Evolutionary conservation across 148 eudicot species (phyloP), one percentile per base, ranked within the genome.

Genomic region (Chenopodium quinoa): DNA sequence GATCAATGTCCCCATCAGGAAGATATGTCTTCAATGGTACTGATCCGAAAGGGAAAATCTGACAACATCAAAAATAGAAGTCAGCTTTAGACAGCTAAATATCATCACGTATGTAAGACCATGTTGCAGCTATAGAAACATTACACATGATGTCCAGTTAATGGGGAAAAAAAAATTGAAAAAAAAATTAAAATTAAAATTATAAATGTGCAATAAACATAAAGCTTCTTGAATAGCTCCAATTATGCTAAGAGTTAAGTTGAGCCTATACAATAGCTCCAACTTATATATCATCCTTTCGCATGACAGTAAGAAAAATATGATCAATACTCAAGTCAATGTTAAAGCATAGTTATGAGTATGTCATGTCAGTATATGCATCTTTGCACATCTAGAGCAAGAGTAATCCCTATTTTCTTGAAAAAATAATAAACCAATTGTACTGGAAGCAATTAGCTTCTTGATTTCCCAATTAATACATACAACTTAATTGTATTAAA

Each of bases 1-100:
- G 89, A 88, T 95, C 98, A 77, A 95, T 92, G 82, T 95, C 98
- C 80, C 98, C 98, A 83, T 93, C 97, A 44, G 98, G 97, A 85
- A 95, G 98, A 86, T 92, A 95, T 20, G 97, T 95, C 84, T 89
- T 95, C 76, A 95, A 83, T 67, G 98, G 98, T 47, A 95, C 98
- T 19, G 98, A 95, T 74, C 98, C 98, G 84, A 90, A 95, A 27
- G 97, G 90, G 64, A 91, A 92, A 67, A 93, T 96, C 98, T 95
- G 85, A 60, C 20, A 75, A 16, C 69, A 67, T 32, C 6, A 44
- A 75, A 79, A 79, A 19, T 63, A 23, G 14, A 7, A 47, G 80
- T 85, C 72, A 69, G 37, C 48, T 82, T 56, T 66, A 29, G 9
- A 62, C 2, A 60, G n/a, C 25, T 56, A 56, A 17, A 56, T 14